Base-by-base conservation (phyloP, 805 yeast species). In the Brettanomyces anomalus region DNA sequence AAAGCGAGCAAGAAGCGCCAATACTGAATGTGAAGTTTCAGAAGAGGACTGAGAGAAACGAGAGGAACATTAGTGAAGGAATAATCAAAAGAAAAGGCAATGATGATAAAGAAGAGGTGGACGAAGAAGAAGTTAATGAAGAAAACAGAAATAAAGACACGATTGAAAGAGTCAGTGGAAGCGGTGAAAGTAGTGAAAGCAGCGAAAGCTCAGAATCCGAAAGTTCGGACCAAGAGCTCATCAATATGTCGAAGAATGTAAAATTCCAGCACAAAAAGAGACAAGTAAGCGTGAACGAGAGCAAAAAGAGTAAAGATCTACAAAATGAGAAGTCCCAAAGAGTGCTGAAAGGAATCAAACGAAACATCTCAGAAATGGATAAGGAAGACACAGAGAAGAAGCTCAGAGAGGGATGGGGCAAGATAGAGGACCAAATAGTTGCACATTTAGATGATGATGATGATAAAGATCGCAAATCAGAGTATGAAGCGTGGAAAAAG, bases 401-500 rank as follows among this genome's bases (percentile, higher is more conserved):
- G 49, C 40, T 11, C 33, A 51, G 40, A 40, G 53, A 46, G 26
- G 45, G 42, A 6, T 51, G 49, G n/a, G 46, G 47, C 17, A 46
- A 51, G 14, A 45, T 52, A 17, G 59, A 57, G 15, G 54, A 58
- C 36, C 43, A 41, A 16, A 13, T 40, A 11, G 39, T 51, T 17
- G 58, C 54, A 3, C 66, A 52, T 0, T 53, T 74, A 0, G 84
- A 79, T 49, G 88, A 81, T 50, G 72, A 81, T 0, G 85, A 81
- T 49, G 77, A 71, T 31, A 33, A 72, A 4, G 78, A 78, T 44
- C 77, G 81, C 0, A 74, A 66, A 41, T 54, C 45, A 6, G 81
- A 76, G 40, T 56, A 53, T 39, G 44, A 37, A 15, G 43, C 32
- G 11, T 67, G 72, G 72, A 52, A 51, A 44, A 37, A 36, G 34